Evolutionary conservation across 1,284 basidiomycete genomes (phyloP).

Genomic region (Salmacisia buchloeana): DNA sequence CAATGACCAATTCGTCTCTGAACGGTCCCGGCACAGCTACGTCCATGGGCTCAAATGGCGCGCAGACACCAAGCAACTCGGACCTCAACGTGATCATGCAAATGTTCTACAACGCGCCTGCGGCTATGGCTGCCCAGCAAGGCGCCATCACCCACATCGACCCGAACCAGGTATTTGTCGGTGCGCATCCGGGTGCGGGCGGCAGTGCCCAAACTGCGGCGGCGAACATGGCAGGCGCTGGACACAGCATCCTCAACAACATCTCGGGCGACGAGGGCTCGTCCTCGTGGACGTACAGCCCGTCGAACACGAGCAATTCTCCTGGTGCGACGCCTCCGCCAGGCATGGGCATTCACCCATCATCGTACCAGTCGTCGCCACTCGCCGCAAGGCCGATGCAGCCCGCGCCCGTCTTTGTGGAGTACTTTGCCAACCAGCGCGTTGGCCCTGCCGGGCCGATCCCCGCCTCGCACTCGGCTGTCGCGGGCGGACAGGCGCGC

Average conservation of each 20-base stretch:
- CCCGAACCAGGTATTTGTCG: slow-evolving; percentile 40
- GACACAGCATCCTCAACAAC: not conserved
- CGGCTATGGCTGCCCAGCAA: slow-evolving; percentile 19
- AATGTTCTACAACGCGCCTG: slow-evolving; percentile 44
- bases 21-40: not conserved
- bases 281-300: slow-evolving; percentile 39
- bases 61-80: slow-evolving; percentile 6
- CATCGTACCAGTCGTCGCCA: slow-evolving; percentile 32
- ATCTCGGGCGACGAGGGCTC: slow-evolving; percentile 32
- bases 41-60: no score
- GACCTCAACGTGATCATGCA: slow-evolving; percentile 41
- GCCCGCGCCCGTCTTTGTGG: slow-evolving; percentile 1
- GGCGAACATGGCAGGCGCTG: not conserved
- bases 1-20: no score
- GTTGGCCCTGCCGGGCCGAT: not conserved
- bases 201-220: not conserved
- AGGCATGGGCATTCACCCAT: slow-evolving; percentile 13
- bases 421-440: slow-evolving; percentile 1
- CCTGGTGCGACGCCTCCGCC: slow-evolving; percentile 30
- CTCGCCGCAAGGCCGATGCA: slow-evolving; percentile 11
- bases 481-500: no score
- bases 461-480: not conserved
- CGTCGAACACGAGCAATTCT: slow-evolving; percentile 27
- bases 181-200: slow-evolving; percentile 14
- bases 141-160: slow-evolving; percentile 39